Evolutionary conservation across 176 grass and related monocot genomes (phyloP).

Genomic region (Juncus effusus): DNA sequence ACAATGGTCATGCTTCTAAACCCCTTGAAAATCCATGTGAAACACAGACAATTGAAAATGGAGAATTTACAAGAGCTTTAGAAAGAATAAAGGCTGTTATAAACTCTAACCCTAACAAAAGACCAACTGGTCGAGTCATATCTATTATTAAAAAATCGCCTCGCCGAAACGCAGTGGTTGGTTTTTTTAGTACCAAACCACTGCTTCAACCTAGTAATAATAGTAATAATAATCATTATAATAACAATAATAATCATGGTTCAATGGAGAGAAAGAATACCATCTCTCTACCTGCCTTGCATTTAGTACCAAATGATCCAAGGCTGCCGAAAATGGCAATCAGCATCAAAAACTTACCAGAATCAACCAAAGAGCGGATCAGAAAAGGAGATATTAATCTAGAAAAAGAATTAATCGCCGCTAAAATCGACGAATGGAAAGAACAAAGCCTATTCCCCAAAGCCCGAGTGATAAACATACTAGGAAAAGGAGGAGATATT

Average conservation of each 20-base stretch:
- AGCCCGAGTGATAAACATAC: conserved; percentile 49
- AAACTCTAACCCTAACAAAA: conserved; percentile 54
- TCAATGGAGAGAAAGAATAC: conserved; percentile 41
- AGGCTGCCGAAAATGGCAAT: conserved; percentile 83
- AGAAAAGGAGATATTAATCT: conserved; percentile 49
- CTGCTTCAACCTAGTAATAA: conserved; percentile 38
- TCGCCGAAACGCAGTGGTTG: conserved; percentile 63
- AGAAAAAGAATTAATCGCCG: conserved; percentile 65
- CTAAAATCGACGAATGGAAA: conserved; percentile 73
- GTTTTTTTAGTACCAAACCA: conserved; percentile 65
- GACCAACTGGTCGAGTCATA: conserved; percentile 84
- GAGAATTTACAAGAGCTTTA: conserved; percentile 56
- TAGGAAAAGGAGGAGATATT: conserved; percentile 68
- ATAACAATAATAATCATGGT: conserved; percentile 18
- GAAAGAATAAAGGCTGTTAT: conserved; percentile 61
- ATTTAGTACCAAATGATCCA: conserved; percentile 62
- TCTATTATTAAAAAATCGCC: conserved; percentile 65
- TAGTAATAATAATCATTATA: conserved; percentile 26
- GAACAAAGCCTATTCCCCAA: conserved; percentile 62
- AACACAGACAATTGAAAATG: conserved; percentile 18
- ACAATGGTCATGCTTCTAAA: conserved; percentile 45
- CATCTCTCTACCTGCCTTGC: conserved; percentile 29
- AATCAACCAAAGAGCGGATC: conserved; percentile 47
- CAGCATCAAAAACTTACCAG: conserved; percentile 44
- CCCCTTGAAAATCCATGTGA: conserved; percentile 22